Conservation (phyloP, 768 basidiomycete species). For the Sarcodon aspratus region DNA sequence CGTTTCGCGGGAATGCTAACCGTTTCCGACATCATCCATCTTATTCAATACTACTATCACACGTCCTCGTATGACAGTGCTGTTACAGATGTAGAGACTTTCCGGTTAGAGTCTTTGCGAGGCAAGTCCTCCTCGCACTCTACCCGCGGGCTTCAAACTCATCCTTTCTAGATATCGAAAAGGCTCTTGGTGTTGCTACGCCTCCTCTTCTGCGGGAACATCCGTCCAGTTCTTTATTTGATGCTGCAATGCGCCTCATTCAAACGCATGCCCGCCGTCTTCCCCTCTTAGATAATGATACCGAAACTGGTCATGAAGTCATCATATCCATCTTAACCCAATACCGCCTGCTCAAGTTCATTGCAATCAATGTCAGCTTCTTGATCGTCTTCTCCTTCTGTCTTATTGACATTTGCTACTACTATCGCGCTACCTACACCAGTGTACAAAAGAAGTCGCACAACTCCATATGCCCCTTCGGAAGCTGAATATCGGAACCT, state of each 20-base stretch:
- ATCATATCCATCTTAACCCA: constrained; percentile 95
- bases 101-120: constrained; percentile 80
- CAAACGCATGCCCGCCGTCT: constrained; percentile 92
- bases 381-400: constrained; percentile 1
- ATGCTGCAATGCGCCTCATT: constrained; percentile 83
- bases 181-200: constrained; percentile 79
- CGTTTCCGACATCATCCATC: constrained; percentile 96
- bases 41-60: constrained; percentile 97
- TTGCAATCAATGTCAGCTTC: constrained; percentile 80
- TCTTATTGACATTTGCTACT: not conserved
- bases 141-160: not conserved
- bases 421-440: not conserved
- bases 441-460: constrained; percentile 84
- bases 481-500: constrained; percentile 88
- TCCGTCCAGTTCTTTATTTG: constrained; percentile 79
- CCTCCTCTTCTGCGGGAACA: constrained; percentile 87
- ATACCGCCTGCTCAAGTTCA: constrained; percentile 96
- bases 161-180: constrained; percentile 74
- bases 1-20: constrained; percentile 98
- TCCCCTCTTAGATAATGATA: constrained; percentile 87
- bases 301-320: constrained; percentile 90
- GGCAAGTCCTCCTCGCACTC: constrained; percentile 35
- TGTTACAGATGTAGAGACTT: constrained; percentile 83
- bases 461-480: constrained; percentile 73
- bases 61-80: constrained; percentile 76